Conservation (phyloP, 768 basidiomycete species). For the Austroboletus eburneus region DNA sequence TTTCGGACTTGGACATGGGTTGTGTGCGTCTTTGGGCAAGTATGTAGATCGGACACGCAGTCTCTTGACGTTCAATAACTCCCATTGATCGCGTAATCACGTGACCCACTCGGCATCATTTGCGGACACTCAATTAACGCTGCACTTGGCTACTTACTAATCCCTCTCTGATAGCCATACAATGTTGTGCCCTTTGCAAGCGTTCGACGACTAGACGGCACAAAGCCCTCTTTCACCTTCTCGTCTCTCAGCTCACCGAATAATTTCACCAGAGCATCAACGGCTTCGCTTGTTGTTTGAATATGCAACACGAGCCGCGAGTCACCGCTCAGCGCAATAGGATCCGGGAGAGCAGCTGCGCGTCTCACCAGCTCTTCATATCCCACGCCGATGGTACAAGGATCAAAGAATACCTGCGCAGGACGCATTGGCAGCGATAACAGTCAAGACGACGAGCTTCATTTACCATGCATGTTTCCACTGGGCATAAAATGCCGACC, state of each 20-base stretch:
- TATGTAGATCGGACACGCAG: constrained; percentile 4
- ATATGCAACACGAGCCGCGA: constrained; percentile 87
- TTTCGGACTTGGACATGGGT: constrained; percentile 54
- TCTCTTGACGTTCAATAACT: neutral
- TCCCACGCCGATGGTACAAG: constrained; percentile 62
- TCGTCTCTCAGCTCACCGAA: constrained; percentile 63
- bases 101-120: constrained; percentile 14
- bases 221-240: constrained; percentile 54
- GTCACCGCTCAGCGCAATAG: constrained; percentile 56
- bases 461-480: constrained; percentile 90
- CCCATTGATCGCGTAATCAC: constrained; percentile 9
- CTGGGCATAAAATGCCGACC: constrained; percentile 61
- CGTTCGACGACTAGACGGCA: neutral
- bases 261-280: constrained; percentile 74
- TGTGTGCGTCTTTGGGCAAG: constrained; percentile 5
- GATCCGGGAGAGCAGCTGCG: constrained; percentile 58
- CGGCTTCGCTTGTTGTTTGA: constrained; percentile 72
- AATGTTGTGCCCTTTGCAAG: neutral
- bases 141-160: neutral
- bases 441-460: neutral
- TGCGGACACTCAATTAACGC: constrained; percentile 3
- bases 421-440: neutral
- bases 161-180: constrained; percentile 14
- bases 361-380: constrained; percentile 65
- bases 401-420: constrained; percentile 75